Evolutionary conservation across 2,329 filamentous ascomycete genomes (phyloP), one percentile per base, ranked within the genome.

Genomic region (Stenocarpella maydis): DNA sequence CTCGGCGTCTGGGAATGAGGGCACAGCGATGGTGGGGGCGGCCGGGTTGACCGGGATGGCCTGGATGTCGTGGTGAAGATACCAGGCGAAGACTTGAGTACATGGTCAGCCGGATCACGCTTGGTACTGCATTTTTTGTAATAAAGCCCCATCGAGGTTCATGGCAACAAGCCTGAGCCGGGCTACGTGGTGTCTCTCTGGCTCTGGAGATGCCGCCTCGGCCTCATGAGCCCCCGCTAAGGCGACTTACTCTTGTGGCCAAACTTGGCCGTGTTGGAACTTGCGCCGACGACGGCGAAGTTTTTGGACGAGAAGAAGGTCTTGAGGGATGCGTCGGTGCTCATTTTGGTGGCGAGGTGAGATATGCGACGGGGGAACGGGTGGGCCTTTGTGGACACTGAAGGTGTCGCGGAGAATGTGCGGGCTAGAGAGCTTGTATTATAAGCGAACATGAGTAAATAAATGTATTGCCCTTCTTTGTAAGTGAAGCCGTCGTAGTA

Each of bases 211-310:
- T 41, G 21, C 15, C 4, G 31, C 10, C 1, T 9, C 5, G 4
- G 34, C 4, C 24, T 52, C 4, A 31, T n/a, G 21, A 19, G 12
- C 5, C 41, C 41, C 12, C 31, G 15, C 15, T 17, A 17, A 24
- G 34, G n/a, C 19, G 2, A 26, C 83, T 69, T 80, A 95, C 94
- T 90, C 84, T 94, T 95, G 80, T 97, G 92, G 28, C 96, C 95
- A 77, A 92, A 98, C 80, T 97, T 98, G 77, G 85, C 83, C 49
- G 92, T 85, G 81, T 97, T 94, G 65, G 92, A 92, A 78, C 92
- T 95, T 45, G 95, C 95, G 75, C 95, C 95, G 24, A 95, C 94
- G 34, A 98, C 95, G 69, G 95, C 95, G 79, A 95, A 97, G 73
- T 87, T 85, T 31, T 91, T 88, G 9, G 91, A 91, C 4, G 88